These are phyloP conservation scores for Candida vartiovaarae DNA, from an alignment of 805 yeast genomes.

Conservation along the genomic window DNA sequence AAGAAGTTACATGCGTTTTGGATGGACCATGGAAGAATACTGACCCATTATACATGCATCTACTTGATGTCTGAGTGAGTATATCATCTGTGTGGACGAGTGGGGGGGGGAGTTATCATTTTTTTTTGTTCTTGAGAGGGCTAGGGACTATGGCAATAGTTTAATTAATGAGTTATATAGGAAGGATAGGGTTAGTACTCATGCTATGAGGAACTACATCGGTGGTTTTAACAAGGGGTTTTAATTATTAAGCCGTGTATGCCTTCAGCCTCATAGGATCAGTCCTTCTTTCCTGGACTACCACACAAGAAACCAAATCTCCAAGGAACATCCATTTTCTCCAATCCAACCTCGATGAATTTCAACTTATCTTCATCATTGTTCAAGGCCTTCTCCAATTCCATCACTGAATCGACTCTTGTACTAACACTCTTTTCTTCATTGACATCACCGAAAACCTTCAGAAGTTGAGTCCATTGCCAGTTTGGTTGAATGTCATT, in stretches of 20 bases:
- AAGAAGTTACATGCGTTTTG: constrained; percentile 3
- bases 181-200: too few species aligned
- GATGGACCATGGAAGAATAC: constrained; percentile 1
- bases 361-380: constrained; percentile 35
- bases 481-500: constrained; percentile 55
- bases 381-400: constrained; percentile 5
- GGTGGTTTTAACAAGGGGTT: too few species aligned
- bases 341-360: constrained; percentile 50
- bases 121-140: too few species aligned
- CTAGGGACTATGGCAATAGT: too few species aligned
- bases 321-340: constrained; percentile 53
- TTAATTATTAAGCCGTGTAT: too few species aligned
- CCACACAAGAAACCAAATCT: constrained; percentile 13
- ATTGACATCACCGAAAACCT: constrained; percentile 49
- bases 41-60: neutral
- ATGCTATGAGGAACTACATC: too few species aligned
- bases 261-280: neutral
- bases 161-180: too few species aligned
- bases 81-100: too few species aligned
- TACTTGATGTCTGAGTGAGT: neutral
- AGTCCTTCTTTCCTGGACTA: neutral
- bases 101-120: too few species aligned
- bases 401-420: constrained; percentile 31
- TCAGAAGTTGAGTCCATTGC: constrained; percentile 41
- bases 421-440: constrained; percentile 32